phyloP scores from a whole-genome alignment of 2,329 filamentous ascomycete species.

The Talaromyces sp. region DNA sequence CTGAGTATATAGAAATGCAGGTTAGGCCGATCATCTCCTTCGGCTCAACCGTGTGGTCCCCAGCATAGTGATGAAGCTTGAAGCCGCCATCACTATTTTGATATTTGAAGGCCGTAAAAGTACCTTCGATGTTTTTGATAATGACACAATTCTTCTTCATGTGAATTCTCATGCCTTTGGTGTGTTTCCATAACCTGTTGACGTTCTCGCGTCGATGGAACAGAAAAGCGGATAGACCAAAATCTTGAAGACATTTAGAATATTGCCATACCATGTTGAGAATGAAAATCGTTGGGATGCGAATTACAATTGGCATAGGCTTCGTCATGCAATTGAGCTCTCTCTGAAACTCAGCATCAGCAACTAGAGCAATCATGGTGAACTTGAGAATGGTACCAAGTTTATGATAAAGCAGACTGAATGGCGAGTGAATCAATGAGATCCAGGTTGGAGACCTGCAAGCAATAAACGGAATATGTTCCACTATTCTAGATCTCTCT shows the following conservation, averaged over 20 bases:
- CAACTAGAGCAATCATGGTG: slow-evolving; percentile 53
- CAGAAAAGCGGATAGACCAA: slow-evolving; percentile 51
- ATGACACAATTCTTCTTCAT: slow-evolving; percentile 51
- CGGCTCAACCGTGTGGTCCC: slow-evolving; percentile 51
- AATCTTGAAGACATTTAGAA: slow-evolving; percentile 48
- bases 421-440: slow-evolving; percentile 35
- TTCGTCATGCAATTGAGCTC: slow-evolving; percentile 52
- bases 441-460: slow-evolving; percentile 25
- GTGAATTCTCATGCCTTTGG: slow-evolving; percentile 52
- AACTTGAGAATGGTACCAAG: slow-evolving; percentile 52
- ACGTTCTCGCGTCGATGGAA: slow-evolving; percentile 55
- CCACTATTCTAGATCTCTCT: slow-evolving; percentile 28
- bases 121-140: slow-evolving; percentile 53
- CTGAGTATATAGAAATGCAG: slow-evolving; percentile 52
- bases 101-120: slow-evolving; percentile 55
- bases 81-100: slow-evolving; percentile 39
- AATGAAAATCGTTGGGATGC: slow-evolving; percentile 42
- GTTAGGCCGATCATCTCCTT: slow-evolving; percentile 44
- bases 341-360: slow-evolving; percentile 56
- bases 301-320: slow-evolving; percentile 37
- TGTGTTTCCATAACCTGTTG: slow-evolving; percentile 50
- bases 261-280: slow-evolving; percentile 55
- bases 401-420: slow-evolving; percentile 48
- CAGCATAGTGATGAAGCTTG: slow-evolving; percentile 45
- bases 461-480: slow-evolving; percentile 34